Percentiles rank a stretch among this genome's conserved stretches.
phyloP scores from a whole-genome alignment of 768 basidiomycete genomes.

The Scleroderma bovista region DNA sequence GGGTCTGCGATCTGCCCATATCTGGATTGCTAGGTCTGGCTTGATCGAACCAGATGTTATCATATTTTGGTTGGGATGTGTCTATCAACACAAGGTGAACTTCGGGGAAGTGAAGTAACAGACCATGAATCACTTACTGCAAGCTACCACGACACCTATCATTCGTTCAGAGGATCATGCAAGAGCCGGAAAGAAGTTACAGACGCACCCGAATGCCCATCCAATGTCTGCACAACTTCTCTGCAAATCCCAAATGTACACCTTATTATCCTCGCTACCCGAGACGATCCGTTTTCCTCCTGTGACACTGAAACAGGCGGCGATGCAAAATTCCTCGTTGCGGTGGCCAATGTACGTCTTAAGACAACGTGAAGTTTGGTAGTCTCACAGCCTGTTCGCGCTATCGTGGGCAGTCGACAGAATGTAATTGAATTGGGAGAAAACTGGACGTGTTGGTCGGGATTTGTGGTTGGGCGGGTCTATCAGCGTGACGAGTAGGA shows the following conservation, averaged over 20 bases:
- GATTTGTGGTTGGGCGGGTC: too few relatives aligned
- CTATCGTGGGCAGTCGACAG: too few relatives aligned
- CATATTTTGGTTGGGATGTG: constrained; percentile 80
- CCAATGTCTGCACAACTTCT: too few relatives aligned
- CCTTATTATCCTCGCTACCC: too few relatives aligned
- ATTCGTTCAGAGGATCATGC: background rate
- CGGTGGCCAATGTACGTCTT: constrained; percentile 83
- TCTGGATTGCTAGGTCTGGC: constrained; percentile 73
- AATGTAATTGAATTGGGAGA: too few relatives aligned
- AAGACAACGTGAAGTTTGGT: too few relatives aligned
- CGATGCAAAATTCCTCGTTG: constrained; percentile 81
- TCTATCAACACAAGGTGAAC: constrained; percentile 36
- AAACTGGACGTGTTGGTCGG: constrained; percentile 85
- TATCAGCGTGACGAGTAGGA: too few relatives aligned
- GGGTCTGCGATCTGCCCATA: too few relatives aligned
- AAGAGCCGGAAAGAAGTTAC: background rate
- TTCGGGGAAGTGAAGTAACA: background rate
- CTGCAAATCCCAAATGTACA: too few relatives aligned
- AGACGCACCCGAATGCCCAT: constrained; percentile 49
- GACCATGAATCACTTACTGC: too few relatives aligned
- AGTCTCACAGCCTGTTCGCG: too few relatives aligned
- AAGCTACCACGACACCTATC: constrained; percentile 7
- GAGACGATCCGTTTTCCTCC: constrained; percentile 88
- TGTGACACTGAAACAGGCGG: constrained; percentile 78
- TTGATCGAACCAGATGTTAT: constrained; percentile 87